Evolutionary conservation across 331 rosid genomes (phyloP).

Genomic region (Phaseolus coccineus): DNA sequence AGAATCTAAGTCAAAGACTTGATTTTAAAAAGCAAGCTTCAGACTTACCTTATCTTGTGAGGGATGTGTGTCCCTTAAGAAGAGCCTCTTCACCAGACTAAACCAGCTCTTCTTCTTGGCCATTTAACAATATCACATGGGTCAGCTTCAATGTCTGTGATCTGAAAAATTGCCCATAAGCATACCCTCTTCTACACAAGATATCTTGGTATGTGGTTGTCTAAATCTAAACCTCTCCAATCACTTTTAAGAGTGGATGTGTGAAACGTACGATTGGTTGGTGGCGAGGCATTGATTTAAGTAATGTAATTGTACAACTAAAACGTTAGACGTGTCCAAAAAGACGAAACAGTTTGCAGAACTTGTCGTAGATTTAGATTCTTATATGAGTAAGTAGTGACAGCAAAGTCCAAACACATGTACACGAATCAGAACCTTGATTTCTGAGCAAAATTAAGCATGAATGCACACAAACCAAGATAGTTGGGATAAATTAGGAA

Average conservation of each 20-base stretch:
- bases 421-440: constrained; percentile 34
- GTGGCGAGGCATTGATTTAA: constrained; percentile 38
- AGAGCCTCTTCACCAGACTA: constrained; percentile 74
- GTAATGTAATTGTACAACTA: constrained; percentile 39
- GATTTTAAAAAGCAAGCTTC: not conserved
- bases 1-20: not conserved
- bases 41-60: constrained; percentile 70
- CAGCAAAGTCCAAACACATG: constrained; percentile 27
- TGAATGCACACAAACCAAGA: constrained; percentile 48
- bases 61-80: constrained; percentile 65
- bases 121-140: constrained; percentile 62
- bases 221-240: constrained; percentile 23
- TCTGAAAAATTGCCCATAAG: constrained; percentile 47
- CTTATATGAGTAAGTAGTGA: constrained; percentile 29
- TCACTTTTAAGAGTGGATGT: constrained; percentile 5
- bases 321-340: constrained; percentile 46
- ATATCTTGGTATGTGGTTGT: constrained; percentile 10
- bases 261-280: constrained; percentile 25
- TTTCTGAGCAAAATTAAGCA: constrained; percentile 33
- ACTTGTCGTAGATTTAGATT: constrained; percentile 35
- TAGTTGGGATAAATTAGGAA: constrained; percentile 38
- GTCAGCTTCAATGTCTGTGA: constrained; percentile 49
- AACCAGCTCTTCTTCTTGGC: constrained; percentile 90
- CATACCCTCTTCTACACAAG: constrained; percentile 32
- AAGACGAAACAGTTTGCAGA: constrained; percentile 39